These are phyloP conservation scores for Sporisorium iseilematis-ciliati DNA, from an alignment of 1,284 basidiomycete species.

Conservation along the genomic window DNA sequence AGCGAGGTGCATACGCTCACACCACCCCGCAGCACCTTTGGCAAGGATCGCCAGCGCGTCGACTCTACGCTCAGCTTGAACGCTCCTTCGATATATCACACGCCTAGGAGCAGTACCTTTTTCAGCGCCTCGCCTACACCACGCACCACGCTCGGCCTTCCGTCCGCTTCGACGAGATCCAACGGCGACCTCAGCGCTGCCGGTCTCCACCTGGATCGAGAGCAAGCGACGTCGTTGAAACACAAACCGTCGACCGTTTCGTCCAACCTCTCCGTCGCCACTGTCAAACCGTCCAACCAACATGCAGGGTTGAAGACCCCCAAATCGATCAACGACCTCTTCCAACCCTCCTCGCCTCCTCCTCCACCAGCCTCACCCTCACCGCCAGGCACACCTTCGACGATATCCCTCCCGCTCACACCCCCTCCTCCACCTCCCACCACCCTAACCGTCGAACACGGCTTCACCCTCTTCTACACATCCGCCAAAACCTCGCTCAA, in stretches of 20 bases:
- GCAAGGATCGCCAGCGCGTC: conserved; percentile 23
- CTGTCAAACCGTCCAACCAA: conserved; percentile 15
- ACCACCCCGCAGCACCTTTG: not conserved
- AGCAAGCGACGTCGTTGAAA: not conserved
- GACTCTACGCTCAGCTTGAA: conserved; percentile 43
- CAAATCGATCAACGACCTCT: conserved; percentile 43
- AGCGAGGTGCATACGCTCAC: not conserved
- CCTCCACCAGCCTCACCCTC: conserved; percentile 12
- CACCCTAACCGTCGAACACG: conserved; percentile 32
- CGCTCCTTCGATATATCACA: conserved; percentile 56
- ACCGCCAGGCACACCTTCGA: conserved; percentile 21
- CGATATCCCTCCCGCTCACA: conserved; percentile 15
- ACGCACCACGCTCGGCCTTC: conserved; percentile 14
- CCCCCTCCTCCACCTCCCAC: not conserved
- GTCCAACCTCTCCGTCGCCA: conserved; percentile 12
- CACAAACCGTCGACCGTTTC: conserved; percentile 22
- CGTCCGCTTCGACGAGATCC: not conserved
- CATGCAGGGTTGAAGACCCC: conserved; percentile 21
- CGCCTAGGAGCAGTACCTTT: conserved; percentile 54
- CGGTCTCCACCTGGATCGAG: not conserved
- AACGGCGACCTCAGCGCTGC: conserved; percentile 11
- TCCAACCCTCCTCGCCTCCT: conserved; percentile 7
- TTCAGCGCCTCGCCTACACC: conserved; percentile 42
- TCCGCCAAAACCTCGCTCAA: conserved; percentile 52
- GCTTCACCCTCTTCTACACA: conserved; percentile 63